Conservation (phyloP, 2,329 filamentous ascomycete species). For the Colletotrichum sojae region DNA sequence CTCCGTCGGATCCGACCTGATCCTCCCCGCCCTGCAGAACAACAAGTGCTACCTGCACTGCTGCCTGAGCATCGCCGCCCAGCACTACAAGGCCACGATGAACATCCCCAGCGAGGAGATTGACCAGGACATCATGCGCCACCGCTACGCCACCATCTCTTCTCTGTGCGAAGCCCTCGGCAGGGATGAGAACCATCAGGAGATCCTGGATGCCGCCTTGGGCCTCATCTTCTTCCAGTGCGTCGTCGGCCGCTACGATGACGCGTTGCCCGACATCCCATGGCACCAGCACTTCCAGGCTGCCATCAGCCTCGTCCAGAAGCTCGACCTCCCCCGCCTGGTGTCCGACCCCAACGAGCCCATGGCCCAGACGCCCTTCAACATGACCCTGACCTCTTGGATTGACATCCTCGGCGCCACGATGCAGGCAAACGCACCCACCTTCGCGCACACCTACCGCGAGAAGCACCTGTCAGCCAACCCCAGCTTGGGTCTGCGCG, state of each 20-base stretch:
- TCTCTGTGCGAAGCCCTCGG: constrained; percentile 87
- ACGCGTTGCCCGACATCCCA: constrained; percentile 89
- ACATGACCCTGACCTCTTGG: constrained; percentile 95
- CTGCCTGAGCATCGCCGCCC: constrained; percentile 92
- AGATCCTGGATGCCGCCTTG: constrained; percentile 92
- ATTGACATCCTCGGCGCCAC: constrained; percentile 97
- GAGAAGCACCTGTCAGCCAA: constrained; percentile 87
- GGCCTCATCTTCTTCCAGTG: constrained; percentile 98
- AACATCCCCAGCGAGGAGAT: constrained; percentile 79
- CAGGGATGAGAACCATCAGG: constrained; percentile 84
- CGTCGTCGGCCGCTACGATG: constrained; percentile 88
- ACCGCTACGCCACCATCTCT: constrained; percentile 89
- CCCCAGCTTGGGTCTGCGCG: constrained; percentile 80
- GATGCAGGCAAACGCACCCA: constrained; percentile 88
- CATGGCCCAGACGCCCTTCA: constrained; percentile 83
- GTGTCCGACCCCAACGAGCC: constrained; percentile 74
- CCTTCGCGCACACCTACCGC: constrained; percentile 95
- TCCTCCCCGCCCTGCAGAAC: constrained; percentile 88
- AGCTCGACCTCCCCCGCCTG: constrained; percentile 82
- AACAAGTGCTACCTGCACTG: constrained; percentile 97
- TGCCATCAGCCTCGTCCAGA: constrained; percentile 86
- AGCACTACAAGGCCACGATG: constrained; percentile 88
- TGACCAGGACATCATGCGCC: constrained; percentile 91
- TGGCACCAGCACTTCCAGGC: constrained; percentile 99
- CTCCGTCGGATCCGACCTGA: constrained; percentile 83